phyloP scores from a whole-genome alignment of 2,329 filamentous ascomycete genomes.

The Immersiporthe knoxdaviesiana region DNA sequence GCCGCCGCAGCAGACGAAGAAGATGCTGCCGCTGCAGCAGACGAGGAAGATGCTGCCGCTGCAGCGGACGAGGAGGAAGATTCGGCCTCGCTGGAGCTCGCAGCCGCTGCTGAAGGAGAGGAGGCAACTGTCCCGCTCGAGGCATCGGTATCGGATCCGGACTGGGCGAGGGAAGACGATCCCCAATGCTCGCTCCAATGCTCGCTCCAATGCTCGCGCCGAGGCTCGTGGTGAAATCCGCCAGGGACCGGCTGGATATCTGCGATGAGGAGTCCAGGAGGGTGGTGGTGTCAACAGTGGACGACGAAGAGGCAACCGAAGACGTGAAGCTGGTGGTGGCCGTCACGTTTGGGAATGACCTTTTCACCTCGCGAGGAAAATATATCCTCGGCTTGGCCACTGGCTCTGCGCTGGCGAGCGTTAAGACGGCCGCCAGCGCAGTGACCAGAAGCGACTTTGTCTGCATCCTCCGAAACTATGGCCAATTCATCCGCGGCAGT shows the following conservation, averaged over 20 bases:
- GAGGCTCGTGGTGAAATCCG: slow-evolving; percentile 20
- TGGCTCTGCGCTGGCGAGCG: slow-evolving; percentile 47
- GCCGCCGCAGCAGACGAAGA: not conserved
- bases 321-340: slow-evolving; percentile 38
- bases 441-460: slow-evolving; percentile 52
- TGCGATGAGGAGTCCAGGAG: slow-evolving; percentile 18
- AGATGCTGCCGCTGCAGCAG: not conserved
- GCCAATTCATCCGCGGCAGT: slow-evolving; percentile 26
- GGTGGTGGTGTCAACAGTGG: slow-evolving; percentile 22
- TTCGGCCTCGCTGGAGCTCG: not conserved
- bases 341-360: slow-evolving; percentile 51
- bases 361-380: slow-evolving; percentile 60
- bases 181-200: not conserved
- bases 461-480: slow-evolving; percentile 49
- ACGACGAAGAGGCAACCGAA: slow-evolving; percentile 34
- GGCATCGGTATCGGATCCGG: slow-evolving; percentile 11
- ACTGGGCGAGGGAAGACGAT: not conserved
- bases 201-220: not conserved
- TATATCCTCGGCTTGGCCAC: slow-evolving; percentile 56
- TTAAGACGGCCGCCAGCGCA: slow-evolving; percentile 52
- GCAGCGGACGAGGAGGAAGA: not conserved
- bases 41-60: not conserved
- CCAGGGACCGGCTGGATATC: slow-evolving; percentile 14
- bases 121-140: not conserved
- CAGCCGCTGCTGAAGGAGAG: not conserved